Conservation (phyloP, 2,329 filamentous ascomycete species). For the Cylindrodendrum hubeiense region DNA sequence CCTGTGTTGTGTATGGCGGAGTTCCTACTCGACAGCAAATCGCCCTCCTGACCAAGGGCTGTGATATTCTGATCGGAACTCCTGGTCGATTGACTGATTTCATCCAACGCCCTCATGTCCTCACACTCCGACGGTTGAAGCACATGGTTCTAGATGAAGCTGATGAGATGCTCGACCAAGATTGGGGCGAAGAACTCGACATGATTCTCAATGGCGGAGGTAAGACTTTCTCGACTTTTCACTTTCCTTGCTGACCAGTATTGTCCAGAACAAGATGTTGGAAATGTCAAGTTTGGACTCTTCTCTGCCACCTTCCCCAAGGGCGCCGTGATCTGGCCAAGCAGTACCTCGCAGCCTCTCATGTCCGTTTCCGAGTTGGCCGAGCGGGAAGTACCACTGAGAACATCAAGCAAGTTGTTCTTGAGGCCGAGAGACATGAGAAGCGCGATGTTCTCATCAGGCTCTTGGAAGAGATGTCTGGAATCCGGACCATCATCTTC, state of each 20-base stretch:
- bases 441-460: slow-evolving; percentile 82
- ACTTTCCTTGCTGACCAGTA: slow-evolving; percentile 41
- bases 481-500: slow-evolving; percentile 88
- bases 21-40: slow-evolving; percentile 78
- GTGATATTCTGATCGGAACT: slow-evolving; percentile 89
- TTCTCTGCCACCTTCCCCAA: slow-evolving; percentile 97
- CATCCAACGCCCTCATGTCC: slow-evolving; percentile 75
- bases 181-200: slow-evolving; percentile 83
- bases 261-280: slow-evolving; percentile 78
- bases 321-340: slow-evolving; percentile 81
- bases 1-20: slow-evolving; percentile 90
- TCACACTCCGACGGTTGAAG: slow-evolving; percentile 82
- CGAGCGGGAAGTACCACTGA: slow-evolving; percentile 84
- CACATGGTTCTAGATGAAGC: slow-evolving; percentile 93
- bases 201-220: slow-evolving; percentile 85
- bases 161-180: slow-evolving; percentile 86
- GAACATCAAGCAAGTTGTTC: slow-evolving; percentile 85
- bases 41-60: slow-evolving; percentile 82
- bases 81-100: slow-evolving; percentile 90
- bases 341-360: slow-evolving; percentile 78
- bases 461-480: slow-evolving; percentile 76
- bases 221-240: slow-evolving; percentile 58
- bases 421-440: slow-evolving; percentile 72
- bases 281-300: slow-evolving; percentile 78
- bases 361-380: slow-evolving; percentile 87